phyloP scores from a whole-genome alignment of 2,329 filamentous ascomycete genomes.

The Aplosporella prunicola region DNA sequence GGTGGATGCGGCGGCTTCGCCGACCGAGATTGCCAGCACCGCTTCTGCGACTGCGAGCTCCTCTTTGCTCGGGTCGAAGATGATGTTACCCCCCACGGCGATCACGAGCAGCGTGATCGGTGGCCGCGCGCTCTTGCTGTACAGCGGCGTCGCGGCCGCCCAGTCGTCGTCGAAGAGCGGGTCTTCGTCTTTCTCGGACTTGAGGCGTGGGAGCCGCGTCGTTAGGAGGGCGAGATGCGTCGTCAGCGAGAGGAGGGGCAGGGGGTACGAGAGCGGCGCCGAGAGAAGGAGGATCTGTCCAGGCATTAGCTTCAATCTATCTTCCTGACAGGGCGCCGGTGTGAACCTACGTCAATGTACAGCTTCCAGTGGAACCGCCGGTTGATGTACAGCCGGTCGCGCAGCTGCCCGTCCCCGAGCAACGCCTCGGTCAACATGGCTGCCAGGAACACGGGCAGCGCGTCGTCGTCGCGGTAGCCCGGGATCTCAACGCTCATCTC shows the following conservation, averaged over 20 bases:
- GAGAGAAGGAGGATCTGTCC: constrained; percentile 79
- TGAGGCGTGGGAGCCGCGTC: constrained; percentile 72
- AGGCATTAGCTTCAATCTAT: constrained; percentile 7
- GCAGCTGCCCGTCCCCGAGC: constrained; percentile 58
- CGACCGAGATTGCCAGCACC: constrained; percentile 75
- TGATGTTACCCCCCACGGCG: constrained; percentile 74
- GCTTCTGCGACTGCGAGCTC: constrained; percentile 89
- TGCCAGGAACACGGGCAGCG: constrained; percentile 74
- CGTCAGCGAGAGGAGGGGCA: constrained; percentile 84
- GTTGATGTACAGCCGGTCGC: constrained; percentile 75
- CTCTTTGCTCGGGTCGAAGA: constrained; percentile 86
- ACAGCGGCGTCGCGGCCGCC: constrained; percentile 72
- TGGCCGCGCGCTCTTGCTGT: constrained; percentile 54
- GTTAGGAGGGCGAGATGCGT: constrained; percentile 87
- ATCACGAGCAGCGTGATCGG: constrained; percentile 88
- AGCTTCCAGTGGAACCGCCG: constrained; percentile 90
- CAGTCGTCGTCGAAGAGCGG: constrained; percentile 98
- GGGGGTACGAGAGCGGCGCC: constrained; percentile 83
- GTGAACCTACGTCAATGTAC: constrained; percentile 74
- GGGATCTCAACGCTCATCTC: constrained; percentile 89
- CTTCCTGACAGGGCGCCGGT: background rate
- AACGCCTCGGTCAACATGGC: constrained; percentile 85
- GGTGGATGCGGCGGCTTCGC: constrained; percentile 22
- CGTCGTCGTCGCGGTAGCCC: constrained; percentile 82
- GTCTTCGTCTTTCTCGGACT: constrained; percentile 88